Evolutionary conservation across 192 early-diverging fungal species (phyloP), one percentile per base, ranked within the genome.

Genomic region (Coemansia sp.): DNA sequence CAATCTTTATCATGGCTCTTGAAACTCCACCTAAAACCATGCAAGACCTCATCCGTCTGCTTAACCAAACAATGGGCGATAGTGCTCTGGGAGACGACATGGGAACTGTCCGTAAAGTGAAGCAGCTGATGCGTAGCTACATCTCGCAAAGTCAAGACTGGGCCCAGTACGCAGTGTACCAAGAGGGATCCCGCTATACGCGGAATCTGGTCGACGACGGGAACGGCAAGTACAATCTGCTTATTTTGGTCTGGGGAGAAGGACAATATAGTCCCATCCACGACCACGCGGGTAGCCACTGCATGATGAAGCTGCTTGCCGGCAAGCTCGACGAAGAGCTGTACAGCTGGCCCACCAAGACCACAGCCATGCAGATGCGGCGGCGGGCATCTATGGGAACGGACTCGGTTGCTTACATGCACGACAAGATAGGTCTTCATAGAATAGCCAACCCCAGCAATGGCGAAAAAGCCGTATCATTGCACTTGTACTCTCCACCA

Each of bases 401-500:
- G 0, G 79, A 93, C 62, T 69, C 83, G 20, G 89, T 93, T 11
- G 85, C 91, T 28, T 96, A 96, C 64, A 93, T 94, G 60, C 87
- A 89, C 57, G 93, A 96, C 63, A 84, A 87, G 59, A 87, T 96
- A 28, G 93, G 93, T 30, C 79, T 96, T 11, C 93, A 96, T 71
- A 78, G 88, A 7, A 81, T 96, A 28, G 60, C 74, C 0, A 94
- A 93, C 71, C 83, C 84, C 17, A 83, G 83, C 21, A 23, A 36
- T 8, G 51, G 42, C 6, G 32, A 28, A 4, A 80, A 81, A 53
- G 86, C 92, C 6, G 83, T 96, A 9, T 92, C 93, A 15, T 79
- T 96, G 39, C 93, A 96, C 64, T 76, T 96, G 40, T 96, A 96
- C 60, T 88, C 89, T 5, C 93, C 93, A 26, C 92, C 93, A 3